These are phyloP conservation scores for Tricholoma terreum DNA, from an alignment of 768 basidiomycete species.

Conservation along the genomic window DNA sequence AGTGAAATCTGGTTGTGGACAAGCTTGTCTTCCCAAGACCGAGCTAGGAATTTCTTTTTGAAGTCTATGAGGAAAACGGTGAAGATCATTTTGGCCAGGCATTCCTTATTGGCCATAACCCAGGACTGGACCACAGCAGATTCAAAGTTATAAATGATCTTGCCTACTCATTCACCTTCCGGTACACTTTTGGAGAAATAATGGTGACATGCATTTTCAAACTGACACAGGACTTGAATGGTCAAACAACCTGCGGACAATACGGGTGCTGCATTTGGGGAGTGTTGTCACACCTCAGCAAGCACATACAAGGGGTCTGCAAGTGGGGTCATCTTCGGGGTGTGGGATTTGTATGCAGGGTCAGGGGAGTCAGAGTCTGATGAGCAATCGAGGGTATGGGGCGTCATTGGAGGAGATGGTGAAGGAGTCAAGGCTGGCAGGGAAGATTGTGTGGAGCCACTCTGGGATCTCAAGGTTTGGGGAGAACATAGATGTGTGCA, in stretches of 20 bases:
- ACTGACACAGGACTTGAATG: too few relatives aligned
- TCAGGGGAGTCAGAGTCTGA: neutral
- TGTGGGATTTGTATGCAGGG: neutral
- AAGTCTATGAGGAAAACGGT: too few relatives aligned
- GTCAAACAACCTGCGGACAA: neutral
- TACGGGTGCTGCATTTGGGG: neutral
- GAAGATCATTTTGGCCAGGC: too few relatives aligned
- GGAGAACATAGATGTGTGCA: neutral
- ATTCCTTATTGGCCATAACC: too few relatives aligned
- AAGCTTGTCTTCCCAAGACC: too few relatives aligned
- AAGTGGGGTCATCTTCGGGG: neutral
- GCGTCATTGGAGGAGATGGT: neutral
- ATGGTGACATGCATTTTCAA: too few relatives aligned
- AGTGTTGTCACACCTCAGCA: neutral
- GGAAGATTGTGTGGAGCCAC: neutral
- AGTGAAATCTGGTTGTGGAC: too few relatives aligned
- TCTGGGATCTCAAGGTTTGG: neutral
- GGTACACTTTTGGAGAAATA: too few relatives aligned
- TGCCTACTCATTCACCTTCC: too few relatives aligned
- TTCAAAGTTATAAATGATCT: too few relatives aligned
- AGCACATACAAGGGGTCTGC: neutral
- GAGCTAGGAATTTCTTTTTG: too few relatives aligned
- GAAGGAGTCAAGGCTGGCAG: neutral
- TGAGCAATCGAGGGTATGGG: neutral
- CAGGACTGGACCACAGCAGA: too few relatives aligned